These are phyloP conservation scores for Flaveria linearis DNA, from an alignment of 129 eudicot genomes.

Conservation along the genomic window DNA sequence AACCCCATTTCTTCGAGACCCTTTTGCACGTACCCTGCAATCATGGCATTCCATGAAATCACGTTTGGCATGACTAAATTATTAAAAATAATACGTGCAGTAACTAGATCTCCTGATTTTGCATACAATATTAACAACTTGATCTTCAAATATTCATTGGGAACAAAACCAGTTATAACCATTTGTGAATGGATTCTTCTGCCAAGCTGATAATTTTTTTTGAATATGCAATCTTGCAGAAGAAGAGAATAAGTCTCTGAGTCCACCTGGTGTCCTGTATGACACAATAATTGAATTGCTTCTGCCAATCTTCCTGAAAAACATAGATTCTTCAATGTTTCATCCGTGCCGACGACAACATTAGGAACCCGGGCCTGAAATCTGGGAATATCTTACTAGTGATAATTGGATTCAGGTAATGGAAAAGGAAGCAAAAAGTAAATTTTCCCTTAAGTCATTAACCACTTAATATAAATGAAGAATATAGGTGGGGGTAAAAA, in stretches of 20 bases:
- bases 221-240: constrained; percentile 86
- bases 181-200: constrained; percentile 80
- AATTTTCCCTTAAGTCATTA: neutral
- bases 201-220: constrained; percentile 51
- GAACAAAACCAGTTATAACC: constrained; percentile 64
- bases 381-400: constrained; percentile 66
- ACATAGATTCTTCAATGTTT: constrained; percentile 69
- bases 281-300: constrained; percentile 69
- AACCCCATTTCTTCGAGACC: constrained; percentile 68
- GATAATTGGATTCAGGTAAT: constrained; percentile 48
- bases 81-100: constrained; percentile 61
- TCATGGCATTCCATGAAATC: constrained; percentile 90
- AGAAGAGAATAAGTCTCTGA: constrained; percentile 78
- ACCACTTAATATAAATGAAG: constrained; percentile 4
- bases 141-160: constrained; percentile 64
- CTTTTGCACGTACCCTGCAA: constrained; percentile 89
- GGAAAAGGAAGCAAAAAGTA: constrained; percentile 28
- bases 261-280: constrained; percentile 48
- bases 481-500: neutral
- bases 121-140: constrained; percentile 84
- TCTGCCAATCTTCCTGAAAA: constrained; percentile 69
- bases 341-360: constrained; percentile 45
- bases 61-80: constrained; percentile 49
- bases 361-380: constrained; percentile 60
- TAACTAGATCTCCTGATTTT: constrained; percentile 70